Percentiles rank a stretch among this genome's conserved stretches.
phyloP scores from a whole-genome alignment of 495 filamentous ascomycete genomes.

The Daldinia loculata region DNA sequence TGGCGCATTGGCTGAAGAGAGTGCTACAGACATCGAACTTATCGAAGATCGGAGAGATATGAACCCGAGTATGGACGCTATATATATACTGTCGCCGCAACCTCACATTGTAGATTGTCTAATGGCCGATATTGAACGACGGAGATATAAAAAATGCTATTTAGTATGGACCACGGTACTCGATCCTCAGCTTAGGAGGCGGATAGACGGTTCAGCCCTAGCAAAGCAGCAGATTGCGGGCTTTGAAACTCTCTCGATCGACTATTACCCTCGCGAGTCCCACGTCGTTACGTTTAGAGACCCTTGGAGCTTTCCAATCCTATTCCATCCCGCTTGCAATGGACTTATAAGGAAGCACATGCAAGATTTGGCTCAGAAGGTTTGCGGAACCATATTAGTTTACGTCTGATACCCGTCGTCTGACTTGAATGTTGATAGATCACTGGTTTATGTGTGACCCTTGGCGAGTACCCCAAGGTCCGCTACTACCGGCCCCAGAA shows the following conservation, averaged over 20 bases:
- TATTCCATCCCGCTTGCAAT: constrained; percentile 92
- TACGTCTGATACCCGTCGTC: constrained; percentile 30
- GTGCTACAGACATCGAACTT: constrained; percentile 78
- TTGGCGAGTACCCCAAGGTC: constrained; percentile 90
- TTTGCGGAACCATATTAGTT: constrained; percentile 48
- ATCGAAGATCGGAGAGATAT: constrained; percentile 83
- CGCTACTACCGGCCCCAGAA: constrained; percentile 84
- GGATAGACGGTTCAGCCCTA: constrained; percentile 53
- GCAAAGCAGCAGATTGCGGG: constrained; percentile 76
- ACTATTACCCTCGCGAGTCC: constrained; percentile 91
- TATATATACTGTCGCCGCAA: constrained; percentile 87
- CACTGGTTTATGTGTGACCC: constrained; percentile 79
- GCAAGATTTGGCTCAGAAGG: constrained; percentile 85
- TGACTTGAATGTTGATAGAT: constrained; percentile 64
- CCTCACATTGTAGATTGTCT: constrained; percentile 91
- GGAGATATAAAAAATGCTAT: constrained; percentile 75
- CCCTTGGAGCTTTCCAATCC: constrained; percentile 90
- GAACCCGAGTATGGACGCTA: constrained; percentile 89
- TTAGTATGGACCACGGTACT: constrained; percentile 81
- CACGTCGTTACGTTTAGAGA: constrained; percentile 90
- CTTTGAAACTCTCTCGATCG: constrained; percentile 78
- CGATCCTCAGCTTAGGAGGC: constrained; percentile 51
- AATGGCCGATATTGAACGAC: constrained; percentile 86
- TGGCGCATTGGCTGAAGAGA: constrained; percentile 38
- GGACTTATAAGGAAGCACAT: constrained; percentile 82